Base-by-base conservation (phyloP, 345 rosid genomes). In the Rhodamnia argentea region DNA sequence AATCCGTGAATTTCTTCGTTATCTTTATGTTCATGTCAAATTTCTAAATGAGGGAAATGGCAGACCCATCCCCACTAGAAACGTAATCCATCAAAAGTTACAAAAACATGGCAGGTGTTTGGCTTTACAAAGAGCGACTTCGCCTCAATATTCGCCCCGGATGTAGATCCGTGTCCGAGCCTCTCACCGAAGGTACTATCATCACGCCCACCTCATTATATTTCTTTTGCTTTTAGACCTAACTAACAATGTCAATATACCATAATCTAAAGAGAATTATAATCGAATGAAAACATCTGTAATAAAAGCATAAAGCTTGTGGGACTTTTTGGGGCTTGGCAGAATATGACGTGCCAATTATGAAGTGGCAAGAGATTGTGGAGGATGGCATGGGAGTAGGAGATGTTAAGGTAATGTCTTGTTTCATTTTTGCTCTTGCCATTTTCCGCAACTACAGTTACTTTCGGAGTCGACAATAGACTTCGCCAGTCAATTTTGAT, bases 311-410 rank as follows among this genome's bases (percentile, higher is more conserved):
- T 60, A 13, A 27, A 60, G 74, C 27, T 13, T 60, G 37, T 3
- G 74, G 27, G 74, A 60, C 10, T 32, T 5, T 29, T 60, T 16
- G 9, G 74, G 74, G 60, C 56, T n/a, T 83, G 74, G 24, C 85
- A 86, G 88, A 83, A 60, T 83, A n/a, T 54, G 91, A 78, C 51
- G 92, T 92, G 86, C 92, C 97, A 54, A 90, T 90, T 82, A 89
- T 91, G 42, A 89, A 93, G 88, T 91, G 95, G 96, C 92, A 86
- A 40, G 90, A 91, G 87, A 59, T 89, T 59, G 92, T 88, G 86
- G 93, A 92, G 64, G 92, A 91, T 82, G 92, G 89, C 87, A 62
- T 85, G 50, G 89, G 88, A 74, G 89, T 55, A 29, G 90, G 89
- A 87, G 86, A 86, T 54, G 85, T 86, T 44, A 87, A 90, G 37